Percentiles rank a stretch among this genome's conserved stretches.
Evolutionary conservation across 345 rosid genomes (phyloP).

Genomic region (Camelina hispida): DNA sequence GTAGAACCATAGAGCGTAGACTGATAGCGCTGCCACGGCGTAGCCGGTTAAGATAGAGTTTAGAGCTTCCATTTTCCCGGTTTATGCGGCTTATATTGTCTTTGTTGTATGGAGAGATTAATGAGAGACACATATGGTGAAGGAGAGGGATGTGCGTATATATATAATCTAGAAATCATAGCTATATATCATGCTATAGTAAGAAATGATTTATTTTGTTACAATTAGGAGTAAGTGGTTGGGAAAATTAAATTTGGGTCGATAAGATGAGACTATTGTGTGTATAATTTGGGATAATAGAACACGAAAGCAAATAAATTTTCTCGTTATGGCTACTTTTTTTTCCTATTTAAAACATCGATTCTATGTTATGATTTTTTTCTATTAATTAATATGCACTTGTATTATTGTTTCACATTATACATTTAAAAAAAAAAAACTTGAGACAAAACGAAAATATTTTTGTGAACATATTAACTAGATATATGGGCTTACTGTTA

Average conservation of each 20-base stretch:
- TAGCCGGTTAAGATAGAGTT: constrained; percentile 42
- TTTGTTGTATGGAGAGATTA: constrained; percentile 21
- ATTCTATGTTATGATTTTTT: neutral
- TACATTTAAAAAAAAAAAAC: neutral
- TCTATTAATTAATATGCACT: neutral
- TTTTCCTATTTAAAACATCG: neutral
- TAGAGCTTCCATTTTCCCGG: constrained; percentile 56
- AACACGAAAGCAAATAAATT: constrained; percentile 41
- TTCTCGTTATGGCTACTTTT: neutral
- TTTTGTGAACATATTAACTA: constrained; percentile 17
- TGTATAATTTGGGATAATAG: constrained; percentile 4
- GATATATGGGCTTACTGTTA: neutral
- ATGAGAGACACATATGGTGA: constrained; percentile 31
- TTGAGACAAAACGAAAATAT: constrained; percentile 7
- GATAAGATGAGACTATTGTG: constrained; percentile 55
- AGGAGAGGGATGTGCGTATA: constrained; percentile 27
- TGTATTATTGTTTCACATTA: neutral
- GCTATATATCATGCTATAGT: constrained; percentile 24
- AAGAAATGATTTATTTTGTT: constrained; percentile 39
- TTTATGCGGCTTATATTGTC: constrained; percentile 29
- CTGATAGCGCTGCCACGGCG: constrained; percentile 47
- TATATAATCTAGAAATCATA: constrained; percentile 25
- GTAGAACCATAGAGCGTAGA: constrained; percentile 80
- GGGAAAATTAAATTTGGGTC: constrained; percentile 53
- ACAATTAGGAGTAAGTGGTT: constrained; percentile 72